Evolutionary conservation across 2,329 filamentous ascomycete species (phyloP).

Genomic region (Penicillium polonicum): DNA sequence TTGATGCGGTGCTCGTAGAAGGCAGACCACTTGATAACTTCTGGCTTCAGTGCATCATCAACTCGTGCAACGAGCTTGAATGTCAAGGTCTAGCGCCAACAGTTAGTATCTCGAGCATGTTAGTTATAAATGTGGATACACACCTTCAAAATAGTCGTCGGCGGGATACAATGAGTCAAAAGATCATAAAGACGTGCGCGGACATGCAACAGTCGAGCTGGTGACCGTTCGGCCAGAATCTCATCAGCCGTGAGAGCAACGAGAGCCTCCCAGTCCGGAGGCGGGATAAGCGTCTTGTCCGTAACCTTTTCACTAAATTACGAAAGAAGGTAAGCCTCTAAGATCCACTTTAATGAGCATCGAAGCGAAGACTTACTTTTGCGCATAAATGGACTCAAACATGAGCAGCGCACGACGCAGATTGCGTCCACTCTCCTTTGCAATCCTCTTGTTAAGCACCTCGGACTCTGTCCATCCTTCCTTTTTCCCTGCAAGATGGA

Average conservation of each 20-base stretch:
- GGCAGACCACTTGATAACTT: slow-evolving; percentile 92
- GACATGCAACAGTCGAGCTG: slow-evolving; percentile 80
- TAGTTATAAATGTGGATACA: background rate
- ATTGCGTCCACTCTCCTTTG: slow-evolving; percentile 86
- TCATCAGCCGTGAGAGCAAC: slow-evolving; percentile 88
- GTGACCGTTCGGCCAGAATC: slow-evolving; percentile 90
- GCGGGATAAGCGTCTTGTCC: slow-evolving; percentile 84
- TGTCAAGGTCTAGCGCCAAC: slow-evolving; percentile 64
- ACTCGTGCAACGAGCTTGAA: slow-evolving; percentile 88
- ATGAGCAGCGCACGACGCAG: slow-evolving; percentile 86
- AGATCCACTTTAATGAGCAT: background rate
- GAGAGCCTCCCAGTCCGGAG: slow-evolving; percentile 94
- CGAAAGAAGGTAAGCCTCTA: slow-evolving; percentile 7
- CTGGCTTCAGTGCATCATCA: slow-evolving; percentile 84
- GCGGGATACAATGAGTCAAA: slow-evolving; percentile 92
- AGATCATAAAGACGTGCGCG: slow-evolving; percentile 95
- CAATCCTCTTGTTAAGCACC: slow-evolving; percentile 78
- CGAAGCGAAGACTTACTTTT: slow-evolving; percentile 67
- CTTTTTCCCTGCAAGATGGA: slow-evolving; percentile 68
- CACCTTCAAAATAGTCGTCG: slow-evolving; percentile 86
- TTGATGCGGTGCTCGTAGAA: slow-evolving; percentile 97
- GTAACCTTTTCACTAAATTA: slow-evolving; percentile 76
- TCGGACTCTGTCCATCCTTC: slow-evolving; percentile 79
- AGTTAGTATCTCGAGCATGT: background rate
- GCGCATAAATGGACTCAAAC: slow-evolving; percentile 95